These are phyloP conservation scores for Astraeus odoratus DNA, from an alignment of 768 basidiomycete genomes.

Conservation along the genomic window DNA sequence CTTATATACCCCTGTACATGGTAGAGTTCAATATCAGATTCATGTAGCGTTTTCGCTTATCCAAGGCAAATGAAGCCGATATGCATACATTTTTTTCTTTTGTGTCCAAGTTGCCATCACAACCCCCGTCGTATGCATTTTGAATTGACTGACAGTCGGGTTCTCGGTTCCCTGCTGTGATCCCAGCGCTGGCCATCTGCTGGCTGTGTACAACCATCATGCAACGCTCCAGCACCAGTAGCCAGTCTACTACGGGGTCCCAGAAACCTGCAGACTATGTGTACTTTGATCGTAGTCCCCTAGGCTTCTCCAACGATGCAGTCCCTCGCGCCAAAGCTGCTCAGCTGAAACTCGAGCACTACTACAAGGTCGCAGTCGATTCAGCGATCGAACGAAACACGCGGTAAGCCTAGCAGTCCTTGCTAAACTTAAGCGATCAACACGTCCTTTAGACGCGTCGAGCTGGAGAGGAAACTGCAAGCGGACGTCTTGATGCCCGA, in stretches of 20 bases:
- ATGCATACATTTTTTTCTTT: background rate
- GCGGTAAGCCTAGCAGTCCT: slow-evolving; percentile 43
- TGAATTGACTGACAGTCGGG: too few relatives aligned
- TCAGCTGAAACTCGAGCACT: slow-evolving; percentile 93
- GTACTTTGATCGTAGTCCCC: slow-evolving; percentile 79
- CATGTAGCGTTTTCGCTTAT: background rate
- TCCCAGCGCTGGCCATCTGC: background rate
- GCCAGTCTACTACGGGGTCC: background rate
- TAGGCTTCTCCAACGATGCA: slow-evolving; percentile 74
- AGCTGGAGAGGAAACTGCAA: slow-evolving; percentile 76
- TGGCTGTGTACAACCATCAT: background rate
- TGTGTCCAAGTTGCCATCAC: background rate
- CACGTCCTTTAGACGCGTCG: slow-evolving; percentile 58
- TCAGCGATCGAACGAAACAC: slow-evolving; percentile 90
- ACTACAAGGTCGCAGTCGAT: slow-evolving; percentile 95
- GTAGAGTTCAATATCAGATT: background rate
- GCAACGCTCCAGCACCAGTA: slow-evolving; percentile 1
- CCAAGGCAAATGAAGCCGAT: background rate
- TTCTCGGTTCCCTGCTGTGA: background rate
- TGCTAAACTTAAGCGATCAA: slow-evolving; percentile 3
- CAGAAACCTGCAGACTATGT: slow-evolving; percentile 66
- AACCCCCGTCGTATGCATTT: background rate
- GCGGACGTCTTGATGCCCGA: slow-evolving; percentile 65
- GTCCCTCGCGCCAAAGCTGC: slow-evolving; percentile 82
- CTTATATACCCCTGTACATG: background rate